Percentiles rank a stretch among this genome's conserved stretches.
Conservation (phyloP, 176 grass and related monocot species). For the Saccharum officinarum region DNA sequence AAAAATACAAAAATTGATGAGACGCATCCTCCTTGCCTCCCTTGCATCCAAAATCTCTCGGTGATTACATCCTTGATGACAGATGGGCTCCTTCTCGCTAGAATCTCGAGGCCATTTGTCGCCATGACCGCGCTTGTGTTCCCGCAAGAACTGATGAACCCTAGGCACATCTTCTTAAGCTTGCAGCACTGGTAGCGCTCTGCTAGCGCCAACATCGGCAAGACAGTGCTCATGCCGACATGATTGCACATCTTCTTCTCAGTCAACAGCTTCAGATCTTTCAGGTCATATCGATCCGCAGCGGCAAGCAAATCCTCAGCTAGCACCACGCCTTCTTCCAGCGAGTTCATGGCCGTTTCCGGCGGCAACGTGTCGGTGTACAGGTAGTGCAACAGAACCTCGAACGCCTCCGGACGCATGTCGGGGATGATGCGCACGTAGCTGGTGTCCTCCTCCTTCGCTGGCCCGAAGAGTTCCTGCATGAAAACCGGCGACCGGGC, state of each 20-base stretch:
- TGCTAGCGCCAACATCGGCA: neutral
- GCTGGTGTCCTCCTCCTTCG: neutral
- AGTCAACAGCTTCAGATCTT: neutral
- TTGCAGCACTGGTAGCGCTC: neutral
- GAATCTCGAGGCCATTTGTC: neutral
- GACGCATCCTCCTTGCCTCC: neutral
- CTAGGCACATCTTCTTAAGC: conserved; percentile 4
- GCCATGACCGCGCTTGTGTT: neutral
- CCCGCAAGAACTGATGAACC: neutral
- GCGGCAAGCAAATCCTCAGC: neutral
- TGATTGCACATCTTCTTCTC: neutral
- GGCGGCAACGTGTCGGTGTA: conserved; percentile 3
- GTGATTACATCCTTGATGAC: neutral
- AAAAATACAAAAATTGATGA: neutral
- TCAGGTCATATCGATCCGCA: neutral
- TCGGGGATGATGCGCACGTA: neutral
- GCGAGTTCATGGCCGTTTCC: neutral
- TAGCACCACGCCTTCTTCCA: neutral
- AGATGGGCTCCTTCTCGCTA: neutral
- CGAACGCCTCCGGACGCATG: neutral
- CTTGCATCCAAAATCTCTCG: neutral
- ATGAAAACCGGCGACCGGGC: neutral
- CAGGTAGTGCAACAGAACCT: neutral
- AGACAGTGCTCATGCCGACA: neutral
- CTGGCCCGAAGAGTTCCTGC: neutral